phyloP scores from a whole-genome alignment of 1,284 basidiomycete genomes.

The Trichosporon sp. region DNA sequence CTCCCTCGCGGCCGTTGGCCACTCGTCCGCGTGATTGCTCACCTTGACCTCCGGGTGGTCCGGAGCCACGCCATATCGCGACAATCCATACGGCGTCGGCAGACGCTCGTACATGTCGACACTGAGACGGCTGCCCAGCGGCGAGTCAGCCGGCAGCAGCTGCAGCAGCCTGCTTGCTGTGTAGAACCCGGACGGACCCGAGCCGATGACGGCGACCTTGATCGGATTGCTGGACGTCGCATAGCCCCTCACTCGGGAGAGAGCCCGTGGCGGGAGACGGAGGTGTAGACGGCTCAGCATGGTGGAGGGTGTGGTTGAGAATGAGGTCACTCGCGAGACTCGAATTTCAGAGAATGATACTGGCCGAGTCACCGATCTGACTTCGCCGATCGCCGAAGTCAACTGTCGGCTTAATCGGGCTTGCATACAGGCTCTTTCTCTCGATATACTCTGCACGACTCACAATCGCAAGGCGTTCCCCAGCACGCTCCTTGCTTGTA shows the following conservation, averaged over 20 bases:
- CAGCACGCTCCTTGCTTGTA: neutral
- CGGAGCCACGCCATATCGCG: constrained; percentile 94
- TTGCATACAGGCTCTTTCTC: neutral
- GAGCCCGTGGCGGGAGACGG: too few relatives aligned
- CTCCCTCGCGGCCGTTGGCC: too few relatives aligned
- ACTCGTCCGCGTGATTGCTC: constrained; percentile 34
- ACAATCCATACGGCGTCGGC: constrained; percentile 92
- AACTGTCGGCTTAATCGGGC: constrained; percentile 9
- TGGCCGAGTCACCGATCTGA: constrained; percentile 9
- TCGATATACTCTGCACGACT: neutral
- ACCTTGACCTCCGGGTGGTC: constrained; percentile 99
- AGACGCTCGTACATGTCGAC: constrained; percentile 91
- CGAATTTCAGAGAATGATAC: neutral
- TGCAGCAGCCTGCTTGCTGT: constrained; percentile 79
- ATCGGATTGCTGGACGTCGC: constrained; percentile 35
- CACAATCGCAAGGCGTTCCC: neutral
- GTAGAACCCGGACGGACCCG: constrained; percentile 94
- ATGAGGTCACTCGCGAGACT: neutral
- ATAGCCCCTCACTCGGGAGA: too few relatives aligned
- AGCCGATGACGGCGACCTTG: constrained; percentile 58
- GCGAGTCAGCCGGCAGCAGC: constrained; percentile 60
- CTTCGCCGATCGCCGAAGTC: neutral
- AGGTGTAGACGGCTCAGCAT: too few relatives aligned
- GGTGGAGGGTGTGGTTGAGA: neutral
- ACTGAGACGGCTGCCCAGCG: constrained; percentile 59